phyloP scores from a whole-genome alignment of 345 rosid species.

The Bruguiera sexangula region DNA sequence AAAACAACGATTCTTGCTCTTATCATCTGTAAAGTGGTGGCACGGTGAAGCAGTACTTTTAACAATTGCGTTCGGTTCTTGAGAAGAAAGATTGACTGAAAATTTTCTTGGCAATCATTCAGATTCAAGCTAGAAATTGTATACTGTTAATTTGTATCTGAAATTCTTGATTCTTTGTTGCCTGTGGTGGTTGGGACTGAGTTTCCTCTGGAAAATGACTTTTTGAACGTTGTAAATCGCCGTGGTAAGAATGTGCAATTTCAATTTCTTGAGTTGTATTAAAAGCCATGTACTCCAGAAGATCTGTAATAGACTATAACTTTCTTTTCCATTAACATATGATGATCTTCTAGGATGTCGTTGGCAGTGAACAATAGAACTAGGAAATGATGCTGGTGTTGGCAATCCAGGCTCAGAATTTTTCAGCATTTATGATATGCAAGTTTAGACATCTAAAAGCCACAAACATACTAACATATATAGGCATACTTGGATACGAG shows the following conservation, averaged over 20 bases:
- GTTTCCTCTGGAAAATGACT: background rate
- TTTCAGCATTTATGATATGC: background rate
- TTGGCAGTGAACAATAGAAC: too few species aligned
- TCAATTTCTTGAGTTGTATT: background rate
- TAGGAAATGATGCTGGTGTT: too few species aligned
- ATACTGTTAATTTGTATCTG: background rate
- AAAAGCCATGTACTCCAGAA: too few species aligned
- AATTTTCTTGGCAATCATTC: too few species aligned
- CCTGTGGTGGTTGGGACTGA: background rate
- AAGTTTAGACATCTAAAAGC: conserved; percentile 6
- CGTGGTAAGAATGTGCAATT: background rate
- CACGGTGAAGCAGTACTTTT: background rate
- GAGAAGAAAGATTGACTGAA: background rate
- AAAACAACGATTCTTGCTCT: conserved; percentile 5
- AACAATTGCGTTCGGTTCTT: background rate
- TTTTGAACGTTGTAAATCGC: conserved; percentile 7
- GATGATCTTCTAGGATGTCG: too few species aligned
- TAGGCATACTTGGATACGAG: too few species aligned
- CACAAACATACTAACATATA: background rate
- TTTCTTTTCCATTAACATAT: background rate
- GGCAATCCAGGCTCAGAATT: background rate
- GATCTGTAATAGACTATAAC: too few species aligned
- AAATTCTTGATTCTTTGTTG: background rate
- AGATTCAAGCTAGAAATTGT: too few species aligned
- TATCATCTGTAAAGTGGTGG: background rate